Conservation (phyloP, 1,284 basidiomycete species). For the Irpex sp. region DNA sequence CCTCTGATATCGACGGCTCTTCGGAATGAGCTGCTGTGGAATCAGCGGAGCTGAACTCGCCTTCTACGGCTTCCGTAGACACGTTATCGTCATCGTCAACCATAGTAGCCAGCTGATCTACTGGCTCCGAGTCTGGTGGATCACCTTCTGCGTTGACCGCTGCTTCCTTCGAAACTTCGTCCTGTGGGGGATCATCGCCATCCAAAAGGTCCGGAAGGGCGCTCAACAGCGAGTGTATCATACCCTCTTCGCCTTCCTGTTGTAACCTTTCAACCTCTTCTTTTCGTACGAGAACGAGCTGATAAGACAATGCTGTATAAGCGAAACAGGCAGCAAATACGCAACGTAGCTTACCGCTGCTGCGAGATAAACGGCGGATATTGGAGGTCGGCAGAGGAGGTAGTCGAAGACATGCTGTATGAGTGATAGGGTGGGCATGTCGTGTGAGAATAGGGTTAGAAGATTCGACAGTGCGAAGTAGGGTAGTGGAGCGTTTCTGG, state of each 20-base stretch:
- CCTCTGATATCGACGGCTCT: neutral
- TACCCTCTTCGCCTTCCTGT: constrained; percentile 70
- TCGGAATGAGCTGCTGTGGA: neutral
- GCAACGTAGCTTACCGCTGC: constrained; percentile 58
- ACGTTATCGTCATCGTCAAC: neutral
- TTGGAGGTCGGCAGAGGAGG: constrained; percentile 78
- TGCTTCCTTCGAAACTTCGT: neutral
- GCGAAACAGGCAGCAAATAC: neutral
- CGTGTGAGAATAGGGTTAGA: constrained; percentile 89
- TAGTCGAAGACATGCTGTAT: constrained; percentile 91
- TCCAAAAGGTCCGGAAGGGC: constrained; percentile 64
- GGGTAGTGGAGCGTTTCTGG: constrained; percentile 62
- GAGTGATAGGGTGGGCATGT: constrained; percentile 78
- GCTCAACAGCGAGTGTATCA: constrained; percentile 82
- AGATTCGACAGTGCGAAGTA: constrained; percentile 90
- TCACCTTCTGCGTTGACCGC: neutral
- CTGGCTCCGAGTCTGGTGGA: too few species aligned
- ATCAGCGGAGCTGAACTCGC: neutral
- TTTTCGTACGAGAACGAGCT: constrained; percentile 65
- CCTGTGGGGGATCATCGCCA: constrained; percentile 25
- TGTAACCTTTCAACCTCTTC: constrained; percentile 52
- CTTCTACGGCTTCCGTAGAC: neutral
- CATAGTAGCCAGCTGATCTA: neutral
- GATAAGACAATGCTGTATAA: neutral
- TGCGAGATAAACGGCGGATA: constrained; percentile 77